Evolutionary conservation across 169 alveolate genomes (phyloP).

Genomic region (Plasmodium fragile): DNA sequence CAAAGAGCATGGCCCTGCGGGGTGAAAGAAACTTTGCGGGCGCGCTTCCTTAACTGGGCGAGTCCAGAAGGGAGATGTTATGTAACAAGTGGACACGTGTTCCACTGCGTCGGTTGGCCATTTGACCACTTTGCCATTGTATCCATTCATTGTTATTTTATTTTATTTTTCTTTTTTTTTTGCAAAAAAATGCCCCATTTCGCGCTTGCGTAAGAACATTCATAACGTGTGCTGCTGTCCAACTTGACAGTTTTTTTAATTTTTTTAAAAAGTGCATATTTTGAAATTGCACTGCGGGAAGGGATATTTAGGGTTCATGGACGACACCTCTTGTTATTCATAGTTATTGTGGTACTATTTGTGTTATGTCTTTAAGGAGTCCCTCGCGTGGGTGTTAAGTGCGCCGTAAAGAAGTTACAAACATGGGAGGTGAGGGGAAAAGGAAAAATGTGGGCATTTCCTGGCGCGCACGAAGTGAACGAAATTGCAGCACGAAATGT

Average conservation of each 20-base stretch:
- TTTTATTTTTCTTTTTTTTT: neutral
- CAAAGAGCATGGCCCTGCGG: neutral
- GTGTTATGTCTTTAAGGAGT: neutral
- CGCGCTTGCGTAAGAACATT: neutral
- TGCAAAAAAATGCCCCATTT: neutral
- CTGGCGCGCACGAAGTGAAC: neutral
- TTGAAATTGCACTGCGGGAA: neutral
- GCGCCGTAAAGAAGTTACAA: neutral
- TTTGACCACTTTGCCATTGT: neutral
- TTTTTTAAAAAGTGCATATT: neutral
- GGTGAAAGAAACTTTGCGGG: neutral
- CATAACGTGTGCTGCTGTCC: neutral
- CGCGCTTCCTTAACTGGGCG: neutral
- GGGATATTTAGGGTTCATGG: neutral
- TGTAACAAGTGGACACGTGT: neutral
- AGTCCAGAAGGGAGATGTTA: neutral
- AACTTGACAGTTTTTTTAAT: neutral
- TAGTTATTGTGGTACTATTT: neutral
- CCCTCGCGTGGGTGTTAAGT: neutral
- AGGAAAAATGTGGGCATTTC: neutral
- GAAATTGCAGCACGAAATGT: neutral
- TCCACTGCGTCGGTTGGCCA: neutral
- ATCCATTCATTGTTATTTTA: neutral
- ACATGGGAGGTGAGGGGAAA: neutral
- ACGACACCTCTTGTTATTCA: neutral